phyloP scores from a whole-genome alignment of 1,284 basidiomycete species.

The Ganoderma meredithae region DNA sequence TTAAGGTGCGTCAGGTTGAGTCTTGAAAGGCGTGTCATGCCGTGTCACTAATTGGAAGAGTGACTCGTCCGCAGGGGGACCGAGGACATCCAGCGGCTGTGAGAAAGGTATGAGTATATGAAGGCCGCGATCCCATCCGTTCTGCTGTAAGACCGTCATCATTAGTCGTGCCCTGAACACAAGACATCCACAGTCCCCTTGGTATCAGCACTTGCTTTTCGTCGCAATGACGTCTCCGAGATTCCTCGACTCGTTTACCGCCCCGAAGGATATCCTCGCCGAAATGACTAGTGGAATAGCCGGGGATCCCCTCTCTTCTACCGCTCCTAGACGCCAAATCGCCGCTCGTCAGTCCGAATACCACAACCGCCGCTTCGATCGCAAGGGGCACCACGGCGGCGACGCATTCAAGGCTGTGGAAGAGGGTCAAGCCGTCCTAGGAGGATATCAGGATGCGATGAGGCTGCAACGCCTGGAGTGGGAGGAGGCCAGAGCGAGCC shows the following conservation, averaged over 20 bases:
- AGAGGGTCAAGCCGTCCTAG: constrained; percentile 75
- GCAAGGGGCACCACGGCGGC: constrained; percentile 77
- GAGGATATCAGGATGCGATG: constrained; percentile 98
- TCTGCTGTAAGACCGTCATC: neutral
- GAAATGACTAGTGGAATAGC: constrained; percentile 93
- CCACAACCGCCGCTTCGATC: constrained; percentile 90
- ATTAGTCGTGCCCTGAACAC: neutral
- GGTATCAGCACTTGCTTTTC: neutral
- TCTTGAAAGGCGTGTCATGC: neutral
- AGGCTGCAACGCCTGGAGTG: constrained; percentile 89
- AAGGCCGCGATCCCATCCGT: neutral
- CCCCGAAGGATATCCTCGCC: constrained; percentile 92
- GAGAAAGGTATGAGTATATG: neutral
- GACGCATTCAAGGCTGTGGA: constrained; percentile 78
- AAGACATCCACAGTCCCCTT: neutral
- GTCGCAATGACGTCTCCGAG: constrained; percentile 45
- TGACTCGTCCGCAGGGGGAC: constrained; percentile 1
- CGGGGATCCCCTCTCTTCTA: constrained; percentile 93
- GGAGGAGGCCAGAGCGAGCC: constrained; percentile 88
- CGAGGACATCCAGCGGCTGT: neutral
- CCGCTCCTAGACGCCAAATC: constrained; percentile 92
- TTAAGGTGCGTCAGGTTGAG: neutral
- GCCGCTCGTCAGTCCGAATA: constrained; percentile 95
- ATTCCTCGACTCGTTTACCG: constrained; percentile 87
- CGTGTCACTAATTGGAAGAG: neutral